Conservation (phyloP, 495 filamentous ascomycete genomes). For the Extremus antarcticus region DNA sequence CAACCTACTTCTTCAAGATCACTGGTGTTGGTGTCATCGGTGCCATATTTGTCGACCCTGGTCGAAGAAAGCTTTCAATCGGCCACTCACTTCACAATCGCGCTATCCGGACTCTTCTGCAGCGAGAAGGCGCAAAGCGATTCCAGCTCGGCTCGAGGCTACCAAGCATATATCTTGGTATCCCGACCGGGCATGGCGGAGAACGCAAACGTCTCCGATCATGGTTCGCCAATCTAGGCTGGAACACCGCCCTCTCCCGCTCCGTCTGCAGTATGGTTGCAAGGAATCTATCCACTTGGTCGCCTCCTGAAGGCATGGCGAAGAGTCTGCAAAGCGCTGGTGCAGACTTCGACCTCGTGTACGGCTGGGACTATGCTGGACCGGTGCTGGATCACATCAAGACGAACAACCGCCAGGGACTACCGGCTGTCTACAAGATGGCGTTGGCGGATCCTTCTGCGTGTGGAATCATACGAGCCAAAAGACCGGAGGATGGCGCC, state of each 20-base stretch:
- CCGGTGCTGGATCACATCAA: slow-evolving; percentile 65
- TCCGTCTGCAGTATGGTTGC: slow-evolving; percentile 56
- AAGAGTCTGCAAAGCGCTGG: slow-evolving; percentile 58
- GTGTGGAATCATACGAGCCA: slow-evolving; percentile 76
- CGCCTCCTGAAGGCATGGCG: slow-evolving; percentile 60
- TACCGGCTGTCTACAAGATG: slow-evolving; percentile 71
- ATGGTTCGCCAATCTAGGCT: slow-evolving; percentile 60
- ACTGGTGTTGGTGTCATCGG: slow-evolving; percentile 66
- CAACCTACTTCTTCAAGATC: slow-evolving; percentile 66
- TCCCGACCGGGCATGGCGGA: slow-evolving; percentile 47
- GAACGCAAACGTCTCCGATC: slow-evolving; percentile 40
- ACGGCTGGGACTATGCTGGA: slow-evolving; percentile 66
- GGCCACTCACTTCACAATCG: slow-evolving; percentile 75
- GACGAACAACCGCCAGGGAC: slow-evolving; percentile 63
- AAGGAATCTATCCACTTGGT: slow-evolving; percentile 59
- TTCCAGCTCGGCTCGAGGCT: slow-evolving; percentile 71
- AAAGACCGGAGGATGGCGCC: slow-evolving; percentile 51
- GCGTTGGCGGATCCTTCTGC: slow-evolving; percentile 60
- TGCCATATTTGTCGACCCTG: slow-evolving; percentile 71
- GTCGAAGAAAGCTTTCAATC: slow-evolving; percentile 73
- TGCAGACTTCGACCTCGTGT: slow-evolving; percentile 66
- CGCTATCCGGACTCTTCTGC: slow-evolving; percentile 60
- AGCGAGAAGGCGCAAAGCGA: slow-evolving; percentile 56
- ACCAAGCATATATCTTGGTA: slow-evolving; percentile 68
- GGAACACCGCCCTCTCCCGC: slow-evolving; percentile 53